A percentile compares a stretch with the other conserved stretches of the same genome.
phyloP scores from a whole-genome alignment of 805 yeast species.

The Schizosaccharomyces osmophilus region DNA sequence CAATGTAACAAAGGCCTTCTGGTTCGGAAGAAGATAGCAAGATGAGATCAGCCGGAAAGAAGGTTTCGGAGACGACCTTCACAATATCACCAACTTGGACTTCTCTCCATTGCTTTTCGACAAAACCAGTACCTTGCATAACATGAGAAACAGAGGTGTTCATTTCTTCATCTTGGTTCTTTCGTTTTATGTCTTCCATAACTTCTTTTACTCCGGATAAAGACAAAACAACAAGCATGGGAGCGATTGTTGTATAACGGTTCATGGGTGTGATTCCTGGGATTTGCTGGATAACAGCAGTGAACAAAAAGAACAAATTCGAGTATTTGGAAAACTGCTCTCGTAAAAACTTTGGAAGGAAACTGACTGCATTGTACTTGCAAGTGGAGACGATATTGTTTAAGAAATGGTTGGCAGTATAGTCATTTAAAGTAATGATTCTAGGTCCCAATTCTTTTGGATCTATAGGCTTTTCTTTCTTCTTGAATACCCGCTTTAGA shows the following conservation, averaged over 20 bases:
- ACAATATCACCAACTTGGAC: constrained; percentile 82
- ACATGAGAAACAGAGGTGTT: constrained; percentile 57
- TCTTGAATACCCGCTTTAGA: background rate
- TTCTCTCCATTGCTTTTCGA: constrained; percentile 53
- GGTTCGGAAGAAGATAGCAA: constrained; percentile 85
- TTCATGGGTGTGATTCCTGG: constrained; percentile 93
- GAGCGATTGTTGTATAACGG: constrained; percentile 82
- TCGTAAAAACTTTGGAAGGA: constrained; percentile 76
- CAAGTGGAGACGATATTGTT: constrained; percentile 86
- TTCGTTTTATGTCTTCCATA: constrained; percentile 74
- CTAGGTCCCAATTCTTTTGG: constrained; percentile 27
- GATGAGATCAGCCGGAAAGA: constrained; percentile 81
- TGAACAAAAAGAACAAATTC: constrained; percentile 73
- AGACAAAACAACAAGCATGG: constrained; percentile 54
- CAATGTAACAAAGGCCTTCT: constrained; percentile 90
- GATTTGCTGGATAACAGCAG: constrained; percentile 86
- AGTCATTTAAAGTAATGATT: constrained; percentile 42
- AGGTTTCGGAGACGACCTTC: constrained; percentile 59
- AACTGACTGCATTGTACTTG: constrained; percentile 79
- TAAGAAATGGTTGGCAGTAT: constrained; percentile 34
- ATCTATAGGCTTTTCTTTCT: constrained; percentile 7
- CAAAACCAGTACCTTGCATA: constrained; percentile 41
- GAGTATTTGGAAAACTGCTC: constrained; percentile 97
- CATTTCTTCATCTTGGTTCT: constrained; percentile 65
- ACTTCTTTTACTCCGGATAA: constrained; percentile 86